A percentile compares a stretch with the other conserved stretches of the same genome.
These are phyloP conservation scores for Zymoseptoria ardabiliae DNA, from an alignment of 2,329 filamentous ascomycete species.

Conservation along the genomic window DNA sequence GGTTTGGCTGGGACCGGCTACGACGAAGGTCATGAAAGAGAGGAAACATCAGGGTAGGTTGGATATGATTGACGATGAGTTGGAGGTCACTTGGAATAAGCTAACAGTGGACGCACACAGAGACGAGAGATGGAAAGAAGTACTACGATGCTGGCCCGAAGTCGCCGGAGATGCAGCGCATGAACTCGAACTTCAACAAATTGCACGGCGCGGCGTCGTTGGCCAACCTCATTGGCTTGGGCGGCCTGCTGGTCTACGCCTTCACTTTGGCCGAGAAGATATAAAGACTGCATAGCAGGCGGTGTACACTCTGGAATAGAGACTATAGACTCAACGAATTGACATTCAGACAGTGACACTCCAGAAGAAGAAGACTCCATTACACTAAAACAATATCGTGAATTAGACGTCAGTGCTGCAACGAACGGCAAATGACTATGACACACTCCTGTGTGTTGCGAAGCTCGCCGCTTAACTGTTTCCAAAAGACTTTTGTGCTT, in stretches of 20 bases:
- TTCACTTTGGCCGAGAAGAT: constrained; percentile 62
- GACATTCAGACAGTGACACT: not conserved
- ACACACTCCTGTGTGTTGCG: not conserved
- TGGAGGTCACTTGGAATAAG: not conserved
- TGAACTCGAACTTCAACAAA: constrained; percentile 72
- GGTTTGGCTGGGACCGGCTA: constrained; percentile 64
- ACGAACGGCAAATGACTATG: not conserved
- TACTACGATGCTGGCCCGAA: constrained; percentile 73
- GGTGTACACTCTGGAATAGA: not conserved
- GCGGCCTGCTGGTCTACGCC: constrained; percentile 70
- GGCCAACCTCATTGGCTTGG: constrained; percentile 65
- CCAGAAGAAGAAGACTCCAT: too few species aligned
- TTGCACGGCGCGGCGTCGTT: constrained; percentile 77
- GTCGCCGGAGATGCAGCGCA: constrained; percentile 70
- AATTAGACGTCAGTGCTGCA: too few species aligned
- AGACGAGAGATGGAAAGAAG: constrained; percentile 83
- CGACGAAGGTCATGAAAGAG: constrained; percentile 65
- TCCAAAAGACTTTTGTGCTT: not conserved
- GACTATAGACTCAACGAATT: not conserved
- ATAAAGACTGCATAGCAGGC: constrained; percentile 6
- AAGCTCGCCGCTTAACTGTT: not conserved
- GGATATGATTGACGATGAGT: not conserved
- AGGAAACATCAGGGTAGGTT: constrained; percentile 68
- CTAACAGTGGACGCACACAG: constrained; percentile 33
- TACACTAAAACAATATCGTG: not conserved